Evolutionary conservation across 306 rosid species (phyloP), one percentile per base, ranked within the genome.

Genomic region (Urtica urens): DNA sequence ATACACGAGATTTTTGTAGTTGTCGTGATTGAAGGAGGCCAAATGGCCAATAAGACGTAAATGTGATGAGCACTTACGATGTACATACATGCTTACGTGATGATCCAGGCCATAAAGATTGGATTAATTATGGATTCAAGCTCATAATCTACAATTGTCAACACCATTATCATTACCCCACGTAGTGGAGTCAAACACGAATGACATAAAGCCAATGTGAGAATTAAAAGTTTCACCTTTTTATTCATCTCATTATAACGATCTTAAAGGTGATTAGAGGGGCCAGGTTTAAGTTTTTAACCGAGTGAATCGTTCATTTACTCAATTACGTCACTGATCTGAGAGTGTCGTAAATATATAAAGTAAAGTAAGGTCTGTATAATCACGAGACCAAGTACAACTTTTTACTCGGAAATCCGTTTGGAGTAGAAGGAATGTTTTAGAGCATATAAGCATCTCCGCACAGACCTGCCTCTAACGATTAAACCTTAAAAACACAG

Each of bases 1-100:
- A n/a, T n/a, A n/a, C n/a, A n/a, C n/a, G n/a, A n/a, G n/a, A n/a
- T 9, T 35, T 35, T 35, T 9, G 2, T 29, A 21, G 63, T 46
- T 66, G 78, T 78, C 93, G 84, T 76, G 85, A 83, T 83, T 83
- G 84, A 79, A 79, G 85, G 92, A 61, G 46, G 69, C 60, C 59
- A 35, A 35, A 35, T 35, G 40, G 40, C 15, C 40, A 62, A 42
- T 55, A 31, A 69, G 78, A 68, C 65, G 70, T 78, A 55, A 69
- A 73, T 60, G 55, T 43, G 46, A 61, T 58, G 35, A 54, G 43
- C 56, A 62, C 12, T 42, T 12, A 1, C 3, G 25, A 17, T 49
- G 10, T 48, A 24, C 59, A 31, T 38, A 38, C 55, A 52, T 56
- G 61, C 37, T 31, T 13, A 31, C 37, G 37, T 31, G 7, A 31